phyloP scores from a whole-genome alignment of 352 stramenopile genomes.

The Lagenidium giganteum region DNA sequence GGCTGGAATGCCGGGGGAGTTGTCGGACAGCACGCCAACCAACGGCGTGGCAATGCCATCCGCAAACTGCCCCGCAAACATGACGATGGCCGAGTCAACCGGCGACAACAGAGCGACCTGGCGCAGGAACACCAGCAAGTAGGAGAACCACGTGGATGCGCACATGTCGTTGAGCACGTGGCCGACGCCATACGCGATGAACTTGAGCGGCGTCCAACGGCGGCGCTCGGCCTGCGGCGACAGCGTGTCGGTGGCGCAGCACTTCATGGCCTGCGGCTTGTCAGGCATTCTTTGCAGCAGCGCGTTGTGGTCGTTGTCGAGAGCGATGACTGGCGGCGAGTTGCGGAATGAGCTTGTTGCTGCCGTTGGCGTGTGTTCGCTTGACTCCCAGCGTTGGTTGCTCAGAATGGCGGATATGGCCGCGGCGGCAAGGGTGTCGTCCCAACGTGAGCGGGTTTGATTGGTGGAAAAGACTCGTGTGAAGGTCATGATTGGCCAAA shows the following conservation, averaged over 20 bases:
- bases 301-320: neutral
- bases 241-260: neutral
- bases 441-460: too few species aligned
- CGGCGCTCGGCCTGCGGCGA: slow-evolving; percentile 4
- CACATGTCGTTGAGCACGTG: slow-evolving; percentile 88
- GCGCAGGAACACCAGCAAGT: slow-evolving; percentile 78
- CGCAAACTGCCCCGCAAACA: slow-evolving; percentile 83
- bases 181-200: slow-evolving; percentile 73
- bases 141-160: slow-evolving; percentile 85
- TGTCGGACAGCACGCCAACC: slow-evolving; percentile 73
- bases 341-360: too few species aligned
- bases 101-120: slow-evolving; percentile 54
- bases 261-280: too few species aligned
- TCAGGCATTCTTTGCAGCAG: too few species aligned
- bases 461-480: too few species aligned
- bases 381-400: too few species aligned
- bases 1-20: slow-evolving; percentile 47
- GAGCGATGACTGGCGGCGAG: too few species aligned
- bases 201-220: slow-evolving; percentile 46
- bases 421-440: too few species aligned
- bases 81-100: slow-evolving; percentile 77
- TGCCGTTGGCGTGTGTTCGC: too few species aligned
- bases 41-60: slow-evolving; percentile 76
- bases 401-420: too few species aligned
- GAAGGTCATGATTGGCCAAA: too few species aligned